These are phyloP conservation scores for Monosporascus sp. DNA, from an alignment of 2,329 filamentous ascomycete species.

Conservation along the genomic window DNA sequence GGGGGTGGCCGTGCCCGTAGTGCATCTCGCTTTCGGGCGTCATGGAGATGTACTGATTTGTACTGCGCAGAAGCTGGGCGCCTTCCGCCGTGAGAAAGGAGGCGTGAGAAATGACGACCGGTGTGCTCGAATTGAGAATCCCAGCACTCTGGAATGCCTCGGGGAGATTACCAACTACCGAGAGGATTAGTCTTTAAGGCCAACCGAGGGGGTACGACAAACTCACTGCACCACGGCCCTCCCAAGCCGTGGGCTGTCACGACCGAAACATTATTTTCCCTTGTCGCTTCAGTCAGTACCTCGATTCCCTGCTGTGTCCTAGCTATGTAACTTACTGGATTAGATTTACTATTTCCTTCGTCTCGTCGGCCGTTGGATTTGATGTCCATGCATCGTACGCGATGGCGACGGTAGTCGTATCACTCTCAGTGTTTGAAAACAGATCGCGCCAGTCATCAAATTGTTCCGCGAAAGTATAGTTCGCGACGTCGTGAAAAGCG, in stretches of 20 bases:
- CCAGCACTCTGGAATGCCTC: constrained; percentile 29
- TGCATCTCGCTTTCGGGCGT: constrained; percentile 56
- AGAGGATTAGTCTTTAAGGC: background rate
- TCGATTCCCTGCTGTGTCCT: background rate
- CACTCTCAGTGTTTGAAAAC: constrained; percentile 20
- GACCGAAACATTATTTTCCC: constrained; percentile 35
- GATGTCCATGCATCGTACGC: constrained; percentile 34
- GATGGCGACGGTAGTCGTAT: constrained; percentile 32
- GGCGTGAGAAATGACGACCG: constrained; percentile 48
- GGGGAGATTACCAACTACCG: constrained; percentile 30
- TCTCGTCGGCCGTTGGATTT: constrained; percentile 20
- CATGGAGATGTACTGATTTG: constrained; percentile 49
- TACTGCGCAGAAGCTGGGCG: constrained; percentile 35
- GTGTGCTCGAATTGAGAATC: constrained; percentile 37
- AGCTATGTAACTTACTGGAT: constrained; percentile 20
- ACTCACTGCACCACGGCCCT: constrained; percentile 33
- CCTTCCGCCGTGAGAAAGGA: constrained; percentile 36
- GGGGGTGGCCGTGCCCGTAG: constrained; percentile 47
- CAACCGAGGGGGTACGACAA: background rate
- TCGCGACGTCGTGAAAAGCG: constrained; percentile 31
- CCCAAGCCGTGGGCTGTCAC: constrained; percentile 40
- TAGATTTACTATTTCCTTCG: constrained; percentile 26
- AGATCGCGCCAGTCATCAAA: constrained; percentile 33
- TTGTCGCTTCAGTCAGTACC: background rate
- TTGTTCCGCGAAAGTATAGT: constrained; percentile 31